A percentile compares a stretch with the other conserved stretches of the same genome.
These are phyloP conservation scores for Tuber microsphaerosporum DNA, from an alignment of 495 filamentous ascomycete genomes.

Conservation along the genomic window DNA sequence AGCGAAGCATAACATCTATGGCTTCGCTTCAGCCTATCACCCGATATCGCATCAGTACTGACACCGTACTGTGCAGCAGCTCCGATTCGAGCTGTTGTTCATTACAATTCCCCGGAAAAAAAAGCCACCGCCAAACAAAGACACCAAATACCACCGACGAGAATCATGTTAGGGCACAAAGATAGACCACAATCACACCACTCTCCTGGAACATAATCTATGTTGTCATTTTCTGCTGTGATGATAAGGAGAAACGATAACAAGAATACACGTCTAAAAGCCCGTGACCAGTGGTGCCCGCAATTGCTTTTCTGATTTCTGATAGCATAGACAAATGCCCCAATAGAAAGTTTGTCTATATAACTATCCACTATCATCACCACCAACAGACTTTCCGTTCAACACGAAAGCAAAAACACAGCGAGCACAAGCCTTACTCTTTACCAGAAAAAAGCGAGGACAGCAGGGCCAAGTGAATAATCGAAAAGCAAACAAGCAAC, in stretches of 20 bases:
- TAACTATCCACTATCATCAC: neutral
- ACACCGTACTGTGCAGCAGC: neutral
- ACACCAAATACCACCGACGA: neutral
- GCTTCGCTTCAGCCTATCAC: neutral
- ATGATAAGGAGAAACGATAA: neutral
- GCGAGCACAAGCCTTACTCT: neutral
- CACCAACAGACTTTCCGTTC: neutral
- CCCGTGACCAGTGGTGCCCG: neutral
- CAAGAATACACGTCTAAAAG: neutral
- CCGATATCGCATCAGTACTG: neutral
- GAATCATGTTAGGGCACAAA: neutral
- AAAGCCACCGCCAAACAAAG: neutral
- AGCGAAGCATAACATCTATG: neutral
- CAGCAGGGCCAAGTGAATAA: neutral
- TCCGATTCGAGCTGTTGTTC: neutral
- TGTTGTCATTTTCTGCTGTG: neutral
- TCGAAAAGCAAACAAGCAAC: neutral
- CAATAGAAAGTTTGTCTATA: neutral
- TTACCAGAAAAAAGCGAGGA: neutral
- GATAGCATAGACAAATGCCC: slow-evolving; percentile 1
- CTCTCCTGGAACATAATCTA: neutral
- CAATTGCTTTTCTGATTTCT: slow-evolving; percentile 1
- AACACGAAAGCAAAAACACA: neutral
- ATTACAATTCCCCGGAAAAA: neutral
- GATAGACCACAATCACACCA: neutral